Evolutionary conservation across 495 filamentous ascomycete genomes (phyloP).

Genomic region (Daldinia bambusicola): DNA sequence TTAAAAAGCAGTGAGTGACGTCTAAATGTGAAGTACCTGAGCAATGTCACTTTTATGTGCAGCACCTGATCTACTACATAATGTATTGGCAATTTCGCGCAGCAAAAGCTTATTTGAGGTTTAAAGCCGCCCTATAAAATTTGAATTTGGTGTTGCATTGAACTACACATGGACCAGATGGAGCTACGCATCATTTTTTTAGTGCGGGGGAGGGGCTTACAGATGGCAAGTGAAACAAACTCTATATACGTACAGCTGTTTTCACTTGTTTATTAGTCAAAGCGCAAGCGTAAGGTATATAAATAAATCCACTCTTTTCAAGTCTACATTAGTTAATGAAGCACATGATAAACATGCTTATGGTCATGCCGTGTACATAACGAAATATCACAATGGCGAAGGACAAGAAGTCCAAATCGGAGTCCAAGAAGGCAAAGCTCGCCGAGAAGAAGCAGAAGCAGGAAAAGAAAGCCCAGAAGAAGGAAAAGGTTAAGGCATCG

Average conservation of each 20-base stretch:
- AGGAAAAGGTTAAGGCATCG: constrained; percentile 62
- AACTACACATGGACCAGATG: too few relatives aligned
- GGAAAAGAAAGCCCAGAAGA: constrained; percentile 71
- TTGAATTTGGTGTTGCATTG: constrained; percentile 7
- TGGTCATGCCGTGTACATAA: too few relatives aligned
- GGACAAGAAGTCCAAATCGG: constrained; percentile 65
- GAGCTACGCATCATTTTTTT: constrained; percentile 8
- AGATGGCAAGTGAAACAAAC: constrained; percentile 2
- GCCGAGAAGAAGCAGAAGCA: constrained; percentile 74
- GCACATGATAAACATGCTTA: not conserved
- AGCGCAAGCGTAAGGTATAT: not conserved
- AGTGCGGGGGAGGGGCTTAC: constrained; percentile 38
- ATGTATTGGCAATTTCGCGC: constrained; percentile 17
- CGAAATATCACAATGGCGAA: constrained; percentile 59
- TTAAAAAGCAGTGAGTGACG: not conserved
- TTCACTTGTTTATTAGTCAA: not conserved
- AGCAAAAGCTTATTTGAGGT: constrained; percentile 20
- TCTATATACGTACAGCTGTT: not conserved
- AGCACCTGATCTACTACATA: too few relatives aligned
- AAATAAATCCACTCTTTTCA: not conserved
- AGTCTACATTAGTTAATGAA: not conserved
- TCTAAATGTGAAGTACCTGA: not conserved
- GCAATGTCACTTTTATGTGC: constrained; percentile 3
- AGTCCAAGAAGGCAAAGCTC: constrained; percentile 69
- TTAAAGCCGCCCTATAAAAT: constrained; percentile 13